phyloP scores from a whole-genome alignment of 2,329 filamentous ascomycete species.

The Fusarium hostae region DNA sequence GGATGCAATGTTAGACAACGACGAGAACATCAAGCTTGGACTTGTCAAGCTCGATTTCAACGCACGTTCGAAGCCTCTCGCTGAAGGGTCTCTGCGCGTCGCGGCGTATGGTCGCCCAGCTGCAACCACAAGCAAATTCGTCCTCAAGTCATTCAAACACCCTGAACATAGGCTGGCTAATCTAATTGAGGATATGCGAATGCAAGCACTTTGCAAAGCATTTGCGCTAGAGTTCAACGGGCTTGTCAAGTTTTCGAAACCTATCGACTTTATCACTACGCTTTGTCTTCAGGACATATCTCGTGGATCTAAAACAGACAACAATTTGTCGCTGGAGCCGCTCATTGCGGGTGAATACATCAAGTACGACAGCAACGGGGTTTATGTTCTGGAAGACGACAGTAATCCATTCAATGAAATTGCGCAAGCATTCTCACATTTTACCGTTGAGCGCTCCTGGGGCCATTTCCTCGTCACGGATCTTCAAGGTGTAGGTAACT shows the following conservation, averaged over 20 bases:
- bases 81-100: conserved; percentile 49
- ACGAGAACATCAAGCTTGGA: conserved; percentile 50
- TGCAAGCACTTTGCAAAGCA: conserved; percentile 53
- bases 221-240: conserved; percentile 56
- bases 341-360: conserved; percentile 50
- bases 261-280: conserved; percentile 48
- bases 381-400: conserved; percentile 44
- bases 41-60: conserved; percentile 48
- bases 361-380: conserved; percentile 54
- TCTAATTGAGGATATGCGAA: conserved; percentile 53
- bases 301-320: conserved; percentile 4
- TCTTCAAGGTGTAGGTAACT: conserved; percentile 51
- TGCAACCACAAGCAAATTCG: conserved; percentile 40
- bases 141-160: conserved; percentile 50
- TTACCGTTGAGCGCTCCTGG: conserved; percentile 54
- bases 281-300: conserved; percentile 46
- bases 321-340: conserved; percentile 50
- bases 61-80: conserved; percentile 40
- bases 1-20: conserved; percentile 50
- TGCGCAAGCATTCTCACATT: conserved; percentile 56
- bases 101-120: conserved; percentile 46
- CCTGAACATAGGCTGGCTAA: conserved; percentile 40
- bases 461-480: conserved; percentile 51
- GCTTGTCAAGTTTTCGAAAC: conserved; percentile 37
- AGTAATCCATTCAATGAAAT: conserved; percentile 42